Percentiles rank a stretch among this genome's conserved stretches.
These are phyloP conservation scores for Drosera spatulata DNA, from an alignment of 179 eudicot species.

Conservation along the genomic window DNA sequence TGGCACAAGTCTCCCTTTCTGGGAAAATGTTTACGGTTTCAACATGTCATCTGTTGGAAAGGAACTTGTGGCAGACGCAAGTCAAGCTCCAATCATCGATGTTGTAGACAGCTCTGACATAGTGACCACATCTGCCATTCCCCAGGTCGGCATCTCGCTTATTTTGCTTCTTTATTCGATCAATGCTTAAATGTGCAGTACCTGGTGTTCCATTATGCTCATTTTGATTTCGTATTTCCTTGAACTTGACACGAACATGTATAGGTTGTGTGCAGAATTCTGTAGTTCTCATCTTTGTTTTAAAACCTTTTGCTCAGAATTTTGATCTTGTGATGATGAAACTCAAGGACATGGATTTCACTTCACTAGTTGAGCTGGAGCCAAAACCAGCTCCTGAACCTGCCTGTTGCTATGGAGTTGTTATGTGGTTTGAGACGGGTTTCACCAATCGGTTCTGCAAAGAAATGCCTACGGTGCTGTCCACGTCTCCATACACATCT, in stretches of 20 bases:
- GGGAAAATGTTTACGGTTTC: conserved; percentile 92
- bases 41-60: conserved; percentile 82
- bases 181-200: too few species aligned
- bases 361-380: conserved; percentile 52
- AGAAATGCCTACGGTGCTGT: conserved; percentile 49
- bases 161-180: neutral
- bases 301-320: conserved; percentile 26
- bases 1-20: conserved; percentile 78
- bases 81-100: conserved; percentile 73
- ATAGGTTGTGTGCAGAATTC: too few species aligned
- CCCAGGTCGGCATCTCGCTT: conserved; percentile 41
- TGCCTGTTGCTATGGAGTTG: conserved; percentile 67
- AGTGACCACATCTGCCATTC: conserved; percentile 59
- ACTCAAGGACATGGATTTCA: conserved; percentile 72
- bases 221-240: too few species aligned
- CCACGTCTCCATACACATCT: conserved; percentile 72
- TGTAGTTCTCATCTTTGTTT: neutral
- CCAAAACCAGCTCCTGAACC: conserved; percentile 13
- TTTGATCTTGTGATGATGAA: conserved; percentile 78
- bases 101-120: conserved; percentile 56
- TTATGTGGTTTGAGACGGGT: conserved; percentile 87
- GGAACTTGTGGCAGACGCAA: conserved; percentile 76
- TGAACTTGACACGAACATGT: too few species aligned
- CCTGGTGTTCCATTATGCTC: too few species aligned
- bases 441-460: conserved; percentile 75